Conservation (phyloP, 1,139 yeast species). For the Yamadazyma epiphylla region DNA sequence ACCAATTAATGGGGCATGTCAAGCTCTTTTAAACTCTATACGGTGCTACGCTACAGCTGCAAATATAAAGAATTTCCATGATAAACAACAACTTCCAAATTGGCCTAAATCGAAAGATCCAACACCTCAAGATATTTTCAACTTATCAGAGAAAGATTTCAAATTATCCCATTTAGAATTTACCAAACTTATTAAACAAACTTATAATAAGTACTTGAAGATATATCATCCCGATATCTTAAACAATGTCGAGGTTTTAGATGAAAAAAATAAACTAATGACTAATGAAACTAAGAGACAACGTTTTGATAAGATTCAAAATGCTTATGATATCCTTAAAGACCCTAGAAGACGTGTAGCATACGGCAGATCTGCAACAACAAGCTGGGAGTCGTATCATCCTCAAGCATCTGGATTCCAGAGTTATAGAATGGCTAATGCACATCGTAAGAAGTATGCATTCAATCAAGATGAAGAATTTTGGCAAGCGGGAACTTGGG, state of each 20-base stretch:
- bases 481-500: constrained; percentile 74
- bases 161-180: constrained; percentile 28
- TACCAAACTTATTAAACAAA: constrained; percentile 44
- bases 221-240: constrained; percentile 81
- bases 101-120: constrained; percentile 68
- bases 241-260: constrained; percentile 21
- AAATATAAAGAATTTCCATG: constrained; percentile 15
- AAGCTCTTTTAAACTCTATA: neutral
- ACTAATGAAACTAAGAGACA: constrained; percentile 42
- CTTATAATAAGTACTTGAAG: constrained; percentile 67
- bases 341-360: constrained; percentile 47
- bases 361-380: constrained; percentile 22
- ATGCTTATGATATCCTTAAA: constrained; percentile 69
- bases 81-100: constrained; percentile 21
- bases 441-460: constrained; percentile 29
- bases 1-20: too few relatives aligned
- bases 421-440: constrained; percentile 39
- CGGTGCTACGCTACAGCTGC: constrained; percentile 7
- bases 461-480: constrained; percentile 43
- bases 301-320: constrained; percentile 66
- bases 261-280: constrained; percentile 24
- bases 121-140: constrained; percentile 73
- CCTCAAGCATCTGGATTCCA: constrained; percentile 33
- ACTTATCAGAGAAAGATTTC: constrained; percentile 24
- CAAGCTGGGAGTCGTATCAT: constrained; percentile 27